Conservation (phyloP, 345 rosid species). For the Acer yangbiense region DNA sequence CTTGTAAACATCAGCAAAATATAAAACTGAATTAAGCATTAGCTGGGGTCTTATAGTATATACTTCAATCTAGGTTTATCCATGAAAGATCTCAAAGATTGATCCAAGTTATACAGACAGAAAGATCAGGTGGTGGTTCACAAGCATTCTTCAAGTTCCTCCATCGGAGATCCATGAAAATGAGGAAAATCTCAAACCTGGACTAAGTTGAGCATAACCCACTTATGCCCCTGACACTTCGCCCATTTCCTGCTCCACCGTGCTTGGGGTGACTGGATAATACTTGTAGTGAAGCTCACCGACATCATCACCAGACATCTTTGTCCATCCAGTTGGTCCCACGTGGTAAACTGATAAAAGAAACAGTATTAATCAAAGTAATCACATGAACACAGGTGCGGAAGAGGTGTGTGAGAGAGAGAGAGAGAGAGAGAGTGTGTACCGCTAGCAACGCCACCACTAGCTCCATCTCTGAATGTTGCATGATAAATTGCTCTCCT, state of each 20-base stretch:
- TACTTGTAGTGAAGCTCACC: slow-evolving; percentile 91
- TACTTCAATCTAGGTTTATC: slow-evolving; percentile 17
- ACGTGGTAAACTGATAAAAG: slow-evolving; percentile 78
- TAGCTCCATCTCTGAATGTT: slow-evolving; percentile 98
- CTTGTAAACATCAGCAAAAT: slow-evolving; percentile 14
- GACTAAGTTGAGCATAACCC: slow-evolving; percentile 12
- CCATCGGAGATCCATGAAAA: background rate
- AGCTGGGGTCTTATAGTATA: slow-evolving; percentile 3
- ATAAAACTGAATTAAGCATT: background rate
- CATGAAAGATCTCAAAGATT: background rate
- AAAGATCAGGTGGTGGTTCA: slow-evolving; percentile 7
- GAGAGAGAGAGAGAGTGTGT: slow-evolving; percentile 26
- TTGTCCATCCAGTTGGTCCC: slow-evolving; percentile 95
- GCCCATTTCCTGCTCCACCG: slow-evolving; percentile 87
- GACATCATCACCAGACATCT: slow-evolving; percentile 95
- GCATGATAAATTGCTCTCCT: slow-evolving; percentile 98
- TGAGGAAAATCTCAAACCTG: slow-evolving; percentile 7
- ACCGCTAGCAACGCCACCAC: slow-evolving; percentile 99
- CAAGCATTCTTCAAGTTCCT: slow-evolving; percentile 5
- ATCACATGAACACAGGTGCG: background rate
- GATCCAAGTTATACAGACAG: slow-evolving; percentile 8
- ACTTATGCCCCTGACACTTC: slow-evolving; percentile 51
- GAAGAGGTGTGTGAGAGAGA: background rate
- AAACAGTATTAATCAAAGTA: slow-evolving; percentile 5
- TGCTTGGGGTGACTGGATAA: slow-evolving; percentile 61